Base-by-base conservation (phyloP, 2,329 filamentous ascomycete genomes). In the Raffaelea albimanens region DNA sequence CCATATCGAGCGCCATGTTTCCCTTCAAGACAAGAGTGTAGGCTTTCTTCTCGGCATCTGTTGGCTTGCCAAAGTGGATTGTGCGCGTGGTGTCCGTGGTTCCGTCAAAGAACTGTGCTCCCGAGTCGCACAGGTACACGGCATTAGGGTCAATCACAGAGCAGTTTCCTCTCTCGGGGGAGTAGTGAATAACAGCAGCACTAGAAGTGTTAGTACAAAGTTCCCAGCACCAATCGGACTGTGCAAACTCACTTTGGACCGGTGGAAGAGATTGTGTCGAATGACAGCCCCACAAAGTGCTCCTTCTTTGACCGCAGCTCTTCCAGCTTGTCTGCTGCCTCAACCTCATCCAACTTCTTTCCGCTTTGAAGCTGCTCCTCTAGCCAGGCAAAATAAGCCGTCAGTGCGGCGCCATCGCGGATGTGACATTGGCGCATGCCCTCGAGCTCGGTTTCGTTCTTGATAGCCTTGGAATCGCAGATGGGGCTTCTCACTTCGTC, bases 61-160 rank as follows among this genome's bases (percentile, higher is more conserved):
- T 87, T 1, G 93, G 93, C 22, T 81, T 76, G 42, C 88, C 87
- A 61, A 97, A 97, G 60, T 98, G 93, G 36, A 95, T 71, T 1
- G 93, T 98, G 39, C 93, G 78, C 5, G 93, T 98, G 0, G 88
- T 95, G 60, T 98, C 93, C 0, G 93, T 98, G 1, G 93, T 98
- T 48, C 93, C 93, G 62, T 98, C 93, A 3, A 85, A 73, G 59
- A 91, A 98, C 64, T 98, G 93, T n/a, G 87, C 93, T 20, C 93
- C 93, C 20, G 93, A 97, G 65, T 98, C 93, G 62, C 93, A 98
- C 3, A 98, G 79, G 59, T 98, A 98, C 50, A 98, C 80, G 14
- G 83, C 82, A 7, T 81, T 80, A 0, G 88, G 87, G 56, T 98
- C 88, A 56, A 98, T 88, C 23, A 78, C 70, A 9, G 89, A 78